A percentile compares a stretch with the other conserved stretches of the same genome.
These are phyloP conservation scores for Xylona heveae DNA, from an alignment of 495 filamentous ascomycete genomes.

Conservation along the genomic window DNA sequence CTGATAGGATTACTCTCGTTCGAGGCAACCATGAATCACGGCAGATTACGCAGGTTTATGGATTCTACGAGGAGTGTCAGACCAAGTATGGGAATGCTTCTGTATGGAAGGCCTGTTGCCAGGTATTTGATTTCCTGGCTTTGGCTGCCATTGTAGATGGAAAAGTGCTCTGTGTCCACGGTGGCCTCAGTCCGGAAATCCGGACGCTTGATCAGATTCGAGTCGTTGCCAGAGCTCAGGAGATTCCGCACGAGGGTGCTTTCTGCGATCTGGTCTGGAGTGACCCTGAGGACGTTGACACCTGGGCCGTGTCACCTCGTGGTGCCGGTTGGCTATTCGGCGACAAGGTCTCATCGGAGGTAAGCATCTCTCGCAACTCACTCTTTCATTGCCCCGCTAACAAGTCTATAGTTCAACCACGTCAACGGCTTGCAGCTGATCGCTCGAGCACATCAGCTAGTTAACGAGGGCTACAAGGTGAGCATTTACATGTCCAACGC, in stretches of 20 bases:
- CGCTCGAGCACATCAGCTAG: conserved; percentile 86
- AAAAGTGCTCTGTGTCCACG: conserved; percentile 90
- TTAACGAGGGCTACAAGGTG: conserved; percentile 96
- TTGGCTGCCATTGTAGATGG: conserved; percentile 93
- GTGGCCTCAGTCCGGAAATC: conserved; percentile 91
- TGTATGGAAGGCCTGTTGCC: conserved; percentile 97
- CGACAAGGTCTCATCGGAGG: conserved; percentile 86
- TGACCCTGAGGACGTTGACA: conserved; percentile 94
- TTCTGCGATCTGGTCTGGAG: conserved; percentile 98
- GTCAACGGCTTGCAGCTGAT: conserved; percentile 91
- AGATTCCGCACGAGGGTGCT: conserved; percentile 94
- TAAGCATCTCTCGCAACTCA: conserved; percentile 5
- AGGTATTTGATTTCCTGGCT: conserved; percentile 96
- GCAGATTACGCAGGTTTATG: conserved; percentile 96
- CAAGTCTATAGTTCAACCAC: conserved; percentile 55
- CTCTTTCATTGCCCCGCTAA: not conserved
- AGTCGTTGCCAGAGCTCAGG: conserved; percentile 91
- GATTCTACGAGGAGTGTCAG: conserved; percentile 97
- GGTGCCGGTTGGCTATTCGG: conserved; percentile 96
- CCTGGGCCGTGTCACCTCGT: conserved; percentile 87
- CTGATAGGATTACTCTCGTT: conserved; percentile 83
- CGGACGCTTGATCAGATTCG: conserved; percentile 89
- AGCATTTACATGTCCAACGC: not conserved
- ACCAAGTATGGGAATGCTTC: conserved; percentile 96
- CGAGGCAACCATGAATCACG: conserved; percentile 95